A percentile compares a stretch with the other conserved stretches of the same genome.
Evolutionary conservation across 2,329 filamentous ascomycete species (phyloP).

Genomic region (Colletotrichum tabaci): DNA sequence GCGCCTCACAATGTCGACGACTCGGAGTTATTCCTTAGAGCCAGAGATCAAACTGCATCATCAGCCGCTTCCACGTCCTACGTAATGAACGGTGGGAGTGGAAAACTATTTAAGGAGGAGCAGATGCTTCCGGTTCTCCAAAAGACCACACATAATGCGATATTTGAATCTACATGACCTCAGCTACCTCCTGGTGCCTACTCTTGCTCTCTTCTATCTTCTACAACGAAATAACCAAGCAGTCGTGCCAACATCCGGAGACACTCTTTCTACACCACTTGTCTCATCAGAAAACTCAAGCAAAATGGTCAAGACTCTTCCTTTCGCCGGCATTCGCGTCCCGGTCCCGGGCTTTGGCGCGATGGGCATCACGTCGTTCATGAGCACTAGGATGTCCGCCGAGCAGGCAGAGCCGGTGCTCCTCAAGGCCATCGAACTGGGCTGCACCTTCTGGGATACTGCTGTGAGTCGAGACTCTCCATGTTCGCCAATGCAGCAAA

Average conservation of each 20-base stretch:
- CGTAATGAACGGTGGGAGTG: too few relatives aligned
- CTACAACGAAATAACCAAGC: not conserved
- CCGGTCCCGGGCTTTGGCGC: slow-evolving; percentile 62
- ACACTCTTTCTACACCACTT: not conserved
- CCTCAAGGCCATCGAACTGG: slow-evolving; percentile 62
- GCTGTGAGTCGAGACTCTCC: slow-evolving; percentile 51
- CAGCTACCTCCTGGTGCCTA: too few relatives aligned
- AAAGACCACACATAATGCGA: too few relatives aligned
- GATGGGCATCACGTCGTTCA: slow-evolving; percentile 62
- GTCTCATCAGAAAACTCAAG: too few relatives aligned
- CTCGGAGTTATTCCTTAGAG: too few relatives aligned
- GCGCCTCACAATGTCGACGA: too few relatives aligned
- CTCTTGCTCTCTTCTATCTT: too few relatives aligned
- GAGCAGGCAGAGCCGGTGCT: slow-evolving; percentile 65
- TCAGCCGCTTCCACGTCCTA: too few relatives aligned
- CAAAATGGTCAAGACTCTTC: slow-evolving; percentile 58
- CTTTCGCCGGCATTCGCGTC: slow-evolving; percentile 55
- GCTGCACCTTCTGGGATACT: slow-evolving; percentile 63
- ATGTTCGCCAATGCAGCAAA: not conserved
- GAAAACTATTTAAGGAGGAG: too few relatives aligned
- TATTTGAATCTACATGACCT: too few relatives aligned
- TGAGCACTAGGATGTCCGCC: slow-evolving; percentile 58
- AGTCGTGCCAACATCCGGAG: not conserved
- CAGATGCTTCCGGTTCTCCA: too few relatives aligned
- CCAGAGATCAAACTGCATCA: too few relatives aligned